A percentile compares a stretch with the other conserved stretches of the same genome.
Evolutionary conservation across 129 eudicot genomes (phyloP).

Genomic region (Lonicera japonica): DNA sequence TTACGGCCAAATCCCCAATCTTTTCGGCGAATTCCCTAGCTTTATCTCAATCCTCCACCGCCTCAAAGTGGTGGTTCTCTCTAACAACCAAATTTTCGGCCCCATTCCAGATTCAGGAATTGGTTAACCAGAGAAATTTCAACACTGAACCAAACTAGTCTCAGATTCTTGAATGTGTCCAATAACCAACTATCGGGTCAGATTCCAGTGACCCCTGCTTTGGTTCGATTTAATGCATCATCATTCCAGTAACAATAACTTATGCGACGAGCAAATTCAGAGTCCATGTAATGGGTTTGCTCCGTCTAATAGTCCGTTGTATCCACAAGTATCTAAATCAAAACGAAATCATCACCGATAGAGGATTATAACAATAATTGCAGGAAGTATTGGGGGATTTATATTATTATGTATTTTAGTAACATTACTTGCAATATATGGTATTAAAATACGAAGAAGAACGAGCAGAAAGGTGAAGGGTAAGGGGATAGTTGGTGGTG

Average conservation of each 20-base stretch:
- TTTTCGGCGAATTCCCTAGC: slow-evolving; percentile 49
- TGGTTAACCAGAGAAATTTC: slow-evolving; percentile 66
- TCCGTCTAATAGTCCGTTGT: background rate
- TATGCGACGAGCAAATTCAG: slow-evolving; percentile 74
- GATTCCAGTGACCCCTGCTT: slow-evolving; percentile 57
- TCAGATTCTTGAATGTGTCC: slow-evolving; percentile 61
- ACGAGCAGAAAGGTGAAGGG: no score
- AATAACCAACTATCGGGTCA: slow-evolving; percentile 55
- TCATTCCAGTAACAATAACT: slow-evolving; percentile 46
- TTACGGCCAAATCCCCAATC: slow-evolving; percentile 72
- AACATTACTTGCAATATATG: no score
- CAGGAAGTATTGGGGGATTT: slow-evolving; percentile 16
- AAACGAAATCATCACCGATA: slow-evolving; percentile 19
- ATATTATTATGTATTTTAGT: slow-evolving; percentile 14
- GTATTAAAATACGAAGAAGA: no score
- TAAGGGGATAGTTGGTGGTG: slow-evolving; percentile 35
- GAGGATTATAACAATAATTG: slow-evolving; percentile 22
- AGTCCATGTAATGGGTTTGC: slow-evolving; percentile 47
- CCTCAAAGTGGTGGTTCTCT: slow-evolving; percentile 57
- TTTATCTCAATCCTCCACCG: slow-evolving; percentile 58
- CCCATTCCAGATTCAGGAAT: slow-evolving; percentile 38
- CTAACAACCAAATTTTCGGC: slow-evolving; percentile 57
- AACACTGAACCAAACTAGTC: slow-evolving; percentile 50
- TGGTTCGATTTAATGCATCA: slow-evolving; percentile 30
- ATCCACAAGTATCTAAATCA: background rate